phyloP scores from a whole-genome alignment of 352 stramenopile species.

The Peronospora farinosa region DNA sequence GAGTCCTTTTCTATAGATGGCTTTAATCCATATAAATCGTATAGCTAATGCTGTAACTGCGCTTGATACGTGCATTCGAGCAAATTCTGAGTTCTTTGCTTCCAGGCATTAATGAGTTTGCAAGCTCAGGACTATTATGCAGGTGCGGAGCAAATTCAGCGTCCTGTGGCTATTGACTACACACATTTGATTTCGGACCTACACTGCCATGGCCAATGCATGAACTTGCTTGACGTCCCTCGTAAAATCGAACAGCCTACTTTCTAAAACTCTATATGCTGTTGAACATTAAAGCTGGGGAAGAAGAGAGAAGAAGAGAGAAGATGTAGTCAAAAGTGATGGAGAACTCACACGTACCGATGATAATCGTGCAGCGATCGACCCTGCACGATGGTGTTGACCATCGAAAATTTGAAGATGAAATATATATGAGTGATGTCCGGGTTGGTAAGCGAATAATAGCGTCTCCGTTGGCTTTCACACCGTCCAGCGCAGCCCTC shows the following conservation, averaged over 20 bases:
- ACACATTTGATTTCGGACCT: conserved; percentile 16
- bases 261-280: conserved; percentile 28
- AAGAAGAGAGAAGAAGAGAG: background rate
- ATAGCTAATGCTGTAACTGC: conserved; percentile 16
- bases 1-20: conserved; percentile 44
- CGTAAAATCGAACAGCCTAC: conserved; percentile 57
- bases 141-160: conserved; percentile 41
- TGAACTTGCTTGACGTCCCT: conserved; percentile 48
- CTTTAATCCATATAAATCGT: conserved; percentile 28
- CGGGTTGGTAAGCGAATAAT: background rate
- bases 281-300: background rate
- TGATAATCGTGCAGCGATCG: conserved; percentile 52
- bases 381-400: conserved; percentile 36
- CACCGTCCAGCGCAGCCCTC: too few species aligned
- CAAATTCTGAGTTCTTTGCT: conserved; percentile 40
- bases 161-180: conserved; percentile 49
- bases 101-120: conserved; percentile 43
- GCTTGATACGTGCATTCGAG: conserved; percentile 41
- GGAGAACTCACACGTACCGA: conserved; percentile 23
- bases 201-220: background rate
- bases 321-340: too few species aligned
- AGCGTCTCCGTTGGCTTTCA: too few species aligned
- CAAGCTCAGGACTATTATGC: conserved; percentile 32
- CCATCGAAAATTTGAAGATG: conserved; percentile 42
- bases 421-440: background rate